These are phyloP conservation scores for Cryptococcus sp. DNA, from an alignment of 1,284 basidiomycete genomes.

Conservation along the genomic window DNA sequence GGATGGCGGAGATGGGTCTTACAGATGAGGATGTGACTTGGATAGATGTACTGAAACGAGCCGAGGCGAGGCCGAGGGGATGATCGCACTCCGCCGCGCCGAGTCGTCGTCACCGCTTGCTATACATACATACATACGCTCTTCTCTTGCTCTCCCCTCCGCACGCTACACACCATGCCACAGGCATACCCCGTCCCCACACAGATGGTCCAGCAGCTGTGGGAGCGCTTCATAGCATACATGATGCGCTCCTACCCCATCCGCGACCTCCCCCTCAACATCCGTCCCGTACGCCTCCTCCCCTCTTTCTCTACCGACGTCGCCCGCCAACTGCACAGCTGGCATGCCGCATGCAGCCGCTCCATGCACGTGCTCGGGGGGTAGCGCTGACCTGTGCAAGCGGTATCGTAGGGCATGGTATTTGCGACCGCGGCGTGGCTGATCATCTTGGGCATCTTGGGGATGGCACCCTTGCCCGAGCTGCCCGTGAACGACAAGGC, in stretches of 20 bases:
- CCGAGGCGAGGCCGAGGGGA: neutral
- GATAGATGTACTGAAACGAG: no score
- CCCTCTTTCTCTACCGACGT: neutral
- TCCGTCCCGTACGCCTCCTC: slow-evolving; percentile 40
- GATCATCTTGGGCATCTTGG: slow-evolving; percentile 43
- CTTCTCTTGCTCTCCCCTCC: neutral
- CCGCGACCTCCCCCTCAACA: slow-evolving; percentile 36
- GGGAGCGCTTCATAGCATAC: slow-evolving; percentile 25
- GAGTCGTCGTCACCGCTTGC: neutral
- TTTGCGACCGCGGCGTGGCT: slow-evolving; percentile 46
- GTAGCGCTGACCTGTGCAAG: neutral
- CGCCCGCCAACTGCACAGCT: neutral
- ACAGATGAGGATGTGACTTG: no score
- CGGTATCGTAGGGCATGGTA: slow-evolving; percentile 35
- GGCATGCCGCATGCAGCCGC: neutral
- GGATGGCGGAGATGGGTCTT: no score
- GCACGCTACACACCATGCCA: slow-evolving; percentile 6
- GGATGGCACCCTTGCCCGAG: slow-evolving; percentile 44
- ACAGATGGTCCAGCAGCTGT: slow-evolving; percentile 31
- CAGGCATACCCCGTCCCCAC: slow-evolving; percentile 36
- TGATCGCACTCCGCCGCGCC: neutral
- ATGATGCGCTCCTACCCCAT: slow-evolving; percentile 39
- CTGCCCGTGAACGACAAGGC: slow-evolving; percentile 49
- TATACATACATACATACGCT: neutral
- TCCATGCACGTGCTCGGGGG: neutral